phyloP scores from a whole-genome alignment of 2,329 filamentous ascomycete genomes.

The Orbilia blumenaviensis region DNA sequence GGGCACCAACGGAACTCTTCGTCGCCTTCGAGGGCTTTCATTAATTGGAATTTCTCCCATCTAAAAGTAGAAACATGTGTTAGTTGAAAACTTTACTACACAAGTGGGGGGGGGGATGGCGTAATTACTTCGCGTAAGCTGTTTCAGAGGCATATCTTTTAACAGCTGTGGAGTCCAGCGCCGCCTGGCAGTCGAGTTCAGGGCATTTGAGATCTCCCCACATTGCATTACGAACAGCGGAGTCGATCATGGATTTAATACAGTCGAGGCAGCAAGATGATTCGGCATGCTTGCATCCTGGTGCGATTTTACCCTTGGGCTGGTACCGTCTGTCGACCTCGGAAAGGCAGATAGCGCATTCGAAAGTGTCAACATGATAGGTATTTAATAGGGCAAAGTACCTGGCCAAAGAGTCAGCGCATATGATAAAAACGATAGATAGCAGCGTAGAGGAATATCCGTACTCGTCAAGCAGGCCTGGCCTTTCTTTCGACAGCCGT shows the following conservation, averaged over 20 bases:
- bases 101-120: background rate
- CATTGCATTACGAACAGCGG: constrained; percentile 49
- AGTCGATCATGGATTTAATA: constrained; percentile 47
- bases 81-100: background rate
- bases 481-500: constrained; percentile 30
- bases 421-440: background rate
- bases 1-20: constrained; percentile 53
- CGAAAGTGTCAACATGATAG: constrained; percentile 39
- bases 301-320: constrained; percentile 39
- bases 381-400: constrained; percentile 36
- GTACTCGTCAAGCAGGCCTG: constrained; percentile 32
- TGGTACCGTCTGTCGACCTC: constrained; percentile 42
- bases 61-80: background rate
- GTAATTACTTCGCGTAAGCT: constrained; percentile 40
- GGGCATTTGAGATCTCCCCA: constrained; percentile 51
- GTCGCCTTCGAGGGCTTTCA: constrained; percentile 41
- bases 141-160: constrained; percentile 35
- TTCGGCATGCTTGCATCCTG: constrained; percentile 37
- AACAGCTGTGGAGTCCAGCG: constrained; percentile 26
- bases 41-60: constrained; percentile 51
- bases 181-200: constrained; percentile 30
- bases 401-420: background rate
- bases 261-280: constrained; percentile 39
- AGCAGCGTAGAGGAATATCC: background rate
- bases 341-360: constrained; percentile 36